Evolutionary conservation across 352 stramenopile genomes (phyloP).

Genomic region (Pythium aphanidermatum): DNA sequence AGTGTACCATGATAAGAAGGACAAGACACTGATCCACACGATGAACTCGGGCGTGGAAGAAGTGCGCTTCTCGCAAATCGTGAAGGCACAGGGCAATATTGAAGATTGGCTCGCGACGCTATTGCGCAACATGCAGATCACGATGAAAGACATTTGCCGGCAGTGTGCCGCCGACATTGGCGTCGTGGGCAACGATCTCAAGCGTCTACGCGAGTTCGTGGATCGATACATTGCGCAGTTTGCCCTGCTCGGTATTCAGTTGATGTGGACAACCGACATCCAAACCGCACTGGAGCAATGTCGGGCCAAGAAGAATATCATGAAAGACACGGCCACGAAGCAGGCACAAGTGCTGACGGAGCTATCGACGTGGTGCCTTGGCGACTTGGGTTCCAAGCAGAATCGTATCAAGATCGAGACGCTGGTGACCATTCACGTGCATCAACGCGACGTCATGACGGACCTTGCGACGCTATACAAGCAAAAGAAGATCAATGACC

Average conservation of each 20-base stretch:
- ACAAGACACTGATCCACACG: conserved; percentile 94
- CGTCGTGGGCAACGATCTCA: conserved; percentile 89
- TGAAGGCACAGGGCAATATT: conserved; percentile 97
- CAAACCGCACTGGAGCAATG: conserved; percentile 94
- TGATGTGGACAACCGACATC: conserved; percentile 96
- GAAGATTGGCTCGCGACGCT: conserved; percentile 98
- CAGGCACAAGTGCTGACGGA: conserved; percentile 92
- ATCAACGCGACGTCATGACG: conserved; percentile 96
- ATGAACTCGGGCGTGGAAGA: conserved; percentile 94
- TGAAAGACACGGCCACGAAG: conserved; percentile 96
- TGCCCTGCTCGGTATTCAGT: conserved; percentile 93
- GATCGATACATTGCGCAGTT: conserved; percentile 95
- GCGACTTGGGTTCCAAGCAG: conserved; percentile 94
- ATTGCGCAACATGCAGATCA: conserved; percentile 92
- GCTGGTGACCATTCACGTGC: conserved; percentile 97
- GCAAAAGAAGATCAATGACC: conserved; percentile 95
- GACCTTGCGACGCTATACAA: conserved; percentile 92
- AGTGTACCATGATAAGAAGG: conserved; percentile 97
- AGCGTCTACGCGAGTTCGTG: conserved; percentile 91
- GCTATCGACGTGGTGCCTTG: conserved; percentile 95
- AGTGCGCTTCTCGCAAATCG: conserved; percentile 91
- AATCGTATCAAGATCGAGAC: conserved; percentile 98
- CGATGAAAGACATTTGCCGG: conserved; percentile 96
- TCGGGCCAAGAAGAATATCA: conserved; percentile 94
- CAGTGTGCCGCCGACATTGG: conserved; percentile 92